Conservation (phyloP, 495 filamentous ascomycete genomes). For the Hypoxylon fuscum region DNA sequence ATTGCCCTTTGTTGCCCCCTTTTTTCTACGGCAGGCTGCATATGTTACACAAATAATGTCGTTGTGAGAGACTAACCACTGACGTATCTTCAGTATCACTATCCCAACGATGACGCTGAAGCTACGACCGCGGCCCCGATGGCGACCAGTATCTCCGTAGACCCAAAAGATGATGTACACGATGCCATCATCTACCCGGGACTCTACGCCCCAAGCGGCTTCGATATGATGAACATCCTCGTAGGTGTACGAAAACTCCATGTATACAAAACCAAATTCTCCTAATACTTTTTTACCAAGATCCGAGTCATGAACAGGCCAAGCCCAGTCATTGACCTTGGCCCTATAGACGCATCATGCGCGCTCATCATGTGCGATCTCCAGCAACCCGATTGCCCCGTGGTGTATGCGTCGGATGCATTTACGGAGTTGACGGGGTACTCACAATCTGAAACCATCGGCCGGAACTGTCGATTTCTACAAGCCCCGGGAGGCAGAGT, state of each 20-base stretch:
- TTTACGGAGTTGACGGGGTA: slow-evolving; percentile 60
- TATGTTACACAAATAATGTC: neutral
- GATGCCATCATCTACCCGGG: slow-evolving; percentile 57
- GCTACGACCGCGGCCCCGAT: neutral
- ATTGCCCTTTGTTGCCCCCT: too few relatives aligned
- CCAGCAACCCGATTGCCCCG: slow-evolving; percentile 52
- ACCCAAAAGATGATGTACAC: slow-evolving; percentile 26
- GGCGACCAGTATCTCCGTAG: slow-evolving; percentile 1
- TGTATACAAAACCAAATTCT: neutral
- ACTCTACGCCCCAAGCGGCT: slow-evolving; percentile 56
- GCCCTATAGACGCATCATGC: slow-evolving; percentile 56
- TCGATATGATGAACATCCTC: slow-evolving; percentile 59
- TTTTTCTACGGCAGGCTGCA: neutral
- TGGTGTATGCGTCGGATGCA: slow-evolving; percentile 58
- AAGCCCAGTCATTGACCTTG: slow-evolving; percentile 55
- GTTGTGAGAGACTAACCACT: neutral
- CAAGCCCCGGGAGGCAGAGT: slow-evolving; percentile 54
- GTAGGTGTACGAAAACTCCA: slow-evolving; percentile 40
- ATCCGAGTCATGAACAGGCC: slow-evolving; percentile 51
- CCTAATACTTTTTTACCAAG: slow-evolving; percentile 33
- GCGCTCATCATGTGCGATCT: slow-evolving; percentile 61
- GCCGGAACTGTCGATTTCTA: slow-evolving; percentile 63
- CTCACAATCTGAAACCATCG: slow-evolving; percentile 49
- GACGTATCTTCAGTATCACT: slow-evolving; percentile 19
- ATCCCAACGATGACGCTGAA: slow-evolving; percentile 7